Conservation (phyloP, 495 filamentous ascomycete genomes). For the Poronia punctata region DNA sequence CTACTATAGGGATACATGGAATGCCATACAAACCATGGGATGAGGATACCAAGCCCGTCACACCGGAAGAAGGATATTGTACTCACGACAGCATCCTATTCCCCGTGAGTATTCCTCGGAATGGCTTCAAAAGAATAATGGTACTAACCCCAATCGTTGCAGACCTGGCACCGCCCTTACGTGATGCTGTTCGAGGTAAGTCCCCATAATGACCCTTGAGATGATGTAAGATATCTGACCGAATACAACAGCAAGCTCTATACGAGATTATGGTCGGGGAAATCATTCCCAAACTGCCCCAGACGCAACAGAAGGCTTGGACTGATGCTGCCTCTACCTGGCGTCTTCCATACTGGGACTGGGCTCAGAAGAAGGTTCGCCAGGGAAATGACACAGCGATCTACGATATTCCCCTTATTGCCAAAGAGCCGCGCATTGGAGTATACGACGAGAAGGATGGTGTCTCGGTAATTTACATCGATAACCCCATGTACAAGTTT, state of each 20-base stretch:
- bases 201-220: background rate
- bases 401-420: conserved; percentile 31
- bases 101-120: too few relatives aligned
- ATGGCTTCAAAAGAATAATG: too few relatives aligned
- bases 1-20: conserved; percentile 38
- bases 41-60: conserved; percentile 21
- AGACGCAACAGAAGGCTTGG: conserved; percentile 22
- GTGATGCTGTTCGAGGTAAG: conserved; percentile 39
- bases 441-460: conserved; percentile 35
- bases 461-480: conserved; percentile 19
- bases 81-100: conserved; percentile 29
- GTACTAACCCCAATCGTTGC: too few relatives aligned
- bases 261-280: conserved; percentile 17
- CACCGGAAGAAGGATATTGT: conserved; percentile 26
- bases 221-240: conserved; percentile 1
- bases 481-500: conserved; percentile 35
- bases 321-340: conserved; percentile 40
- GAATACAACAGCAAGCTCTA: conserved; percentile 29
- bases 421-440: conserved; percentile 10
- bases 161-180: conserved; percentile 42
- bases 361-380: conserved; percentile 40
- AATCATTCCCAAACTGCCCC: conserved; percentile 20
- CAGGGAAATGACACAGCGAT: too few relatives aligned
- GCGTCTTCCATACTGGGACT: conserved; percentile 53
- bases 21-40: conserved; percentile 37